A percentile compares a stretch with the other conserved stretches of the same genome.
Evolutionary conservation across 2,329 filamentous ascomycete species (phyloP).

Genomic region (Endocalyx cinctus): DNA sequence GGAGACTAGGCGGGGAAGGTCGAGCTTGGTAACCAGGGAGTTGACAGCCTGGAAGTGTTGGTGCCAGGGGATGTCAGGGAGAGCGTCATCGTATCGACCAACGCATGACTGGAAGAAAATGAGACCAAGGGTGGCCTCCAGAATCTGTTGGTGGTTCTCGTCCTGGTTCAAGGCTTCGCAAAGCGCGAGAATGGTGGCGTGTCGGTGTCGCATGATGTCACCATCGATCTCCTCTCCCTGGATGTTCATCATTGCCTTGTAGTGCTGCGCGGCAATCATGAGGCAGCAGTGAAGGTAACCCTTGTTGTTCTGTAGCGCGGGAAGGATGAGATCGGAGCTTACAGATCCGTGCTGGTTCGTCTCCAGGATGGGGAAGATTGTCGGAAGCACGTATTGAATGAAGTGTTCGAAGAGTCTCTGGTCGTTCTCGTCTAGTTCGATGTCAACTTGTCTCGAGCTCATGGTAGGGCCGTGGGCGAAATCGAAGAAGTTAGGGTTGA

Average conservation of each 20-base stretch:
- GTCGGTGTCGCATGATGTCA: conserved; percentile 90
- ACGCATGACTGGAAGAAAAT: conserved; percentile 96
- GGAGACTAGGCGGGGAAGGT: conserved; percentile 66
- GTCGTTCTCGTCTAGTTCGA: conserved; percentile 85
- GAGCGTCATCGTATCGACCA: conserved; percentile 74
- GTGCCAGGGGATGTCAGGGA: conserved; percentile 93
- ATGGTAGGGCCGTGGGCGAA: conserved; percentile 66
- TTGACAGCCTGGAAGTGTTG: conserved; percentile 92
- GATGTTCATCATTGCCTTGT: conserved; percentile 70
- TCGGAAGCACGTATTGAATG: conserved; percentile 77
- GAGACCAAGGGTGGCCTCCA: conserved; percentile 89
- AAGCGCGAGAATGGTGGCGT: conserved; percentile 78
- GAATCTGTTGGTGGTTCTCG: conserved; percentile 78
- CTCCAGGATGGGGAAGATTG: conserved; percentile 89
- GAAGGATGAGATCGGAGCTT: conserved; percentile 76
- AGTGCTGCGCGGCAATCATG: conserved; percentile 86
- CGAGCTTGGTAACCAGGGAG: conserved; percentile 78
- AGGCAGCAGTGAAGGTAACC: conserved; percentile 94
- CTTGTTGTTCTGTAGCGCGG: conserved; percentile 85
- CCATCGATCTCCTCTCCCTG: conserved; percentile 72
- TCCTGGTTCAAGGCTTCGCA: conserved; percentile 78
- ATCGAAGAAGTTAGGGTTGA: conserved; percentile 79
- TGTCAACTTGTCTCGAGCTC: conserved; percentile 61
- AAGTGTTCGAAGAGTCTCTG: conserved; percentile 87
- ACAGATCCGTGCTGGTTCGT: conserved; percentile 82